Evolutionary conservation across 2,329 filamentous ascomycete genomes (phyloP).

Genomic region (Aspergillus tubingensis): DNA sequence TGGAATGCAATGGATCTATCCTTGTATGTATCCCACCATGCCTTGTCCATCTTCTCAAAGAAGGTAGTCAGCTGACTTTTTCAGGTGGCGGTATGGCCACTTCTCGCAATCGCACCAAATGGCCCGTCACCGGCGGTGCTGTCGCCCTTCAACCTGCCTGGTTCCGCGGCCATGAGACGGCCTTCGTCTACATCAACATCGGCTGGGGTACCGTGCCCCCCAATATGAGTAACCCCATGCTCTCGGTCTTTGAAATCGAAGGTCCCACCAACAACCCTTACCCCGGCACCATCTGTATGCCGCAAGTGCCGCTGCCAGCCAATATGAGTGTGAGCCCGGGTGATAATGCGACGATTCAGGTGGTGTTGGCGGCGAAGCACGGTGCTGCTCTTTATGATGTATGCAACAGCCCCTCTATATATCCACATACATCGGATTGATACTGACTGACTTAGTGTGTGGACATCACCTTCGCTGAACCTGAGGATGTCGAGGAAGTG

Average conservation of each 20-base stretch:
- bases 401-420: constrained; percentile 18
- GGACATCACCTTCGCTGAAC: constrained; percentile 87
- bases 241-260: constrained; percentile 76
- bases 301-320: constrained; percentile 79
- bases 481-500: constrained; percentile 72
- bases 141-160: constrained; percentile 89
- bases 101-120: constrained; percentile 83
- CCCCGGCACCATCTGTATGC: constrained; percentile 83
- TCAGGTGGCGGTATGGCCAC: constrained; percentile 79
- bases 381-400: constrained; percentile 82
- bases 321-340: constrained; percentile 72
- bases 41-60: no score
- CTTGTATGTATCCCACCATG: constrained; percentile 63
- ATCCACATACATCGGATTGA: no score
- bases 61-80: neutral
- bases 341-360: constrained; percentile 87
- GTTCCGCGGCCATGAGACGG: constrained; percentile 85
- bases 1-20: constrained; percentile 94
- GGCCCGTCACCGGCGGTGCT: constrained; percentile 86
- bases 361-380: constrained; percentile 80
- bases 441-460: constrained; percentile 74
- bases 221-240: constrained; percentile 86
- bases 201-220: constrained; percentile 77
- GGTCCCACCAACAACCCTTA: constrained; percentile 56
- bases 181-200: constrained; percentile 87